phyloP scores from a whole-genome alignment of 441 rosid genomes.

The Populus hybrid region DNA sequence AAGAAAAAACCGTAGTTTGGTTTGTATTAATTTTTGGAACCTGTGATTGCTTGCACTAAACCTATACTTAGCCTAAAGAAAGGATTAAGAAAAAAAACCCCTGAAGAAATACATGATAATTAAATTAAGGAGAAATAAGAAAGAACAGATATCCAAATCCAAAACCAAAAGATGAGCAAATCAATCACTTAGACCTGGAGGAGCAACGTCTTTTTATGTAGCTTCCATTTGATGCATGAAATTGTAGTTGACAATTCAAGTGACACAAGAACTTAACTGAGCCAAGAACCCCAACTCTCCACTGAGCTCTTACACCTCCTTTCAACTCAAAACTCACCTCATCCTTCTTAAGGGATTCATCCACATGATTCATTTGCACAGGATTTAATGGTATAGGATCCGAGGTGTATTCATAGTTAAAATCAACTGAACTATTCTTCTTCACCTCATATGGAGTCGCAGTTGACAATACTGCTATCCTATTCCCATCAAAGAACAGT shows the following conservation, averaged over 20 bases:
- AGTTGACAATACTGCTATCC: constrained; percentile 37
- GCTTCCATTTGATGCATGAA: constrained; percentile 45
- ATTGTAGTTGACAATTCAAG: constrained; percentile 56
- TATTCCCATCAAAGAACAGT: constrained; percentile 44
- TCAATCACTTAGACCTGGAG: constrained; percentile 51
- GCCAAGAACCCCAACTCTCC: constrained; percentile 71
- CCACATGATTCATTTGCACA: constrained; percentile 31
- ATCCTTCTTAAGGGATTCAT: constrained; percentile 44
- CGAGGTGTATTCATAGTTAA: constrained; percentile 51
- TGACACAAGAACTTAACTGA: constrained; percentile 49
- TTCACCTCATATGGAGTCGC: constrained; percentile 49
- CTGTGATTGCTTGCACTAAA: not conserved
- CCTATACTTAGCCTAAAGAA: not conserved
- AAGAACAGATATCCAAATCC: not conserved
- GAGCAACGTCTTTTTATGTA: constrained; percentile 44
- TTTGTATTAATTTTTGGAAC: not conserved
- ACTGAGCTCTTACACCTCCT: constrained; percentile 58
- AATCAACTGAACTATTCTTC: constrained; percentile 40
- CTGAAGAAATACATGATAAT: not conserved
- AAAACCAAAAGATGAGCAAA: not conserved
- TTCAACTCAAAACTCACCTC: constrained; percentile 49
- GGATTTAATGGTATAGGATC: constrained; percentile 56
- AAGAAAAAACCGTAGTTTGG: not conserved
- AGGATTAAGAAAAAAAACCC: not conserved
- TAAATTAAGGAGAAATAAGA: too few relatives aligned